Evolutionary conservation across 805 yeast species (phyloP).

Genomic region (Saccharomycopsis sp.): DNA sequence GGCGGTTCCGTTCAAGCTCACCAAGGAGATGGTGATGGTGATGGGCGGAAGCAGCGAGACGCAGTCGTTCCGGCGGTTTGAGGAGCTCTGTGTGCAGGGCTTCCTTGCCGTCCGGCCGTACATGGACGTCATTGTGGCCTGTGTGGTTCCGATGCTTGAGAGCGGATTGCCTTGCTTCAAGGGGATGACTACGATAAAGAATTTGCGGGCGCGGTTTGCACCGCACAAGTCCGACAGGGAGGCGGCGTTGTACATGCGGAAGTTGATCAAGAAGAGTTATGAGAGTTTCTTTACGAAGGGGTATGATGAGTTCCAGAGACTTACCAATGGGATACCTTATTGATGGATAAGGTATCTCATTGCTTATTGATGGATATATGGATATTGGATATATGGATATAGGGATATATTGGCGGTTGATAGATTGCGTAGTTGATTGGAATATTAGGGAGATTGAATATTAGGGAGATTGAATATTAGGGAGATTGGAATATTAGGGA

Average conservation of each 20-base stretch:
- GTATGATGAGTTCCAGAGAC: conserved; percentile 93
- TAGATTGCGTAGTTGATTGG: too few relatives aligned
- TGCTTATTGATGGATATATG: too few relatives aligned
- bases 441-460: too few relatives aligned
- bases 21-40: conserved; percentile 92
- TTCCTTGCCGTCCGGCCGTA: conserved; percentile 83
- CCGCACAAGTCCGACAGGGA: conserved; percentile 76
- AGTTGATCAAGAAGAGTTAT: conserved; percentile 69
- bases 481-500: too few relatives aligned
- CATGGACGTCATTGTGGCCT: conserved; percentile 74
- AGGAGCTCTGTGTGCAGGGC: conserved; percentile 90
- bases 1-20: conserved; percentile 95
- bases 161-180: conserved; percentile 96
- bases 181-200: conserved; percentile 69
- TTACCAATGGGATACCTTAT: conserved; percentile 96
- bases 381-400: too few relatives aligned
- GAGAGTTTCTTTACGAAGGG: conserved; percentile 90
- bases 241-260: conserved; percentile 72
- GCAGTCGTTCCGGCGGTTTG: conserved; percentile 88
- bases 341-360: too few relatives aligned
- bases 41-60: conserved; percentile 88
- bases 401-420: too few relatives aligned
- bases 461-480: too few relatives aligned
- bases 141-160: conserved; percentile 88
- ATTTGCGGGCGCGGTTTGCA: conserved; percentile 70